These are phyloP conservation scores for Kodamaea hsintzibuensis DNA, from an alignment of 805 yeast species.

Conservation along the genomic window DNA sequence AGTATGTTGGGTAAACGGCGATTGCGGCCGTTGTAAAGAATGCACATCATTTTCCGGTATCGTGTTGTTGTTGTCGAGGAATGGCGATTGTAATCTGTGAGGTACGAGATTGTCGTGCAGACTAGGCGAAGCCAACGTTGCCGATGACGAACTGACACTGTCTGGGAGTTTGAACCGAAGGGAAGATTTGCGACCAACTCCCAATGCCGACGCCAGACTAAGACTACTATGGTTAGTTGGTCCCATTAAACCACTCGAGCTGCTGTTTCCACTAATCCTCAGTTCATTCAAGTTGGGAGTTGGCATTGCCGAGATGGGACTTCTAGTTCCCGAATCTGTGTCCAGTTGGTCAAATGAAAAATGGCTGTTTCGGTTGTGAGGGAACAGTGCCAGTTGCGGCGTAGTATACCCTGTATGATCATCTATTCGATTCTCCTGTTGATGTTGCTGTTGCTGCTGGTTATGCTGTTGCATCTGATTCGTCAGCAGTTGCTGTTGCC, in stretches of 20 bases:
- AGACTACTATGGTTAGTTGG: not conserved
- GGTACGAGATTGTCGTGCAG: conserved; percentile 12
- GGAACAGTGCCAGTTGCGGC: conserved; percentile 1
- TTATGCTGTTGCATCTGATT: not conserved
- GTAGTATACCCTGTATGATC: not conserved
- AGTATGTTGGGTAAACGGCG: conserved; percentile 26
- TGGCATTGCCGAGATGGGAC: conserved; percentile 17
- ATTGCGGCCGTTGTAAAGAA: conserved; percentile 21
- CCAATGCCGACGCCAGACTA: not conserved
- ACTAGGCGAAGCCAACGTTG: conserved; percentile 11
- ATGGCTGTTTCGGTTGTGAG: conserved; percentile 1
- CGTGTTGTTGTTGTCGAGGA: conserved; percentile 21
- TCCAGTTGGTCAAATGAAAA: conserved; percentile 4
- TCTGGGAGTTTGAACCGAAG: conserved; percentile 34
- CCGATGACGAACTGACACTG: conserved; percentile 3
- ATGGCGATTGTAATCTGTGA: conserved; percentile 27
- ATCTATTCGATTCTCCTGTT: not conserved
- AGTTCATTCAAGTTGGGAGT: conserved; percentile 24
- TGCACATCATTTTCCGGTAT: conserved; percentile 28
- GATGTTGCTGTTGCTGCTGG: not conserved
- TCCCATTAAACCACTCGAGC: not conserved
- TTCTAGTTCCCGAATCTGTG: not conserved
- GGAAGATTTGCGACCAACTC: conserved; percentile 21
- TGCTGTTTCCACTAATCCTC: conserved; percentile 10
- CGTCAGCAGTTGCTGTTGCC: not conserved